These are phyloP conservation scores for Suillus sp. DNA, from an alignment of 768 basidiomycete species.

Conservation along the genomic window DNA sequence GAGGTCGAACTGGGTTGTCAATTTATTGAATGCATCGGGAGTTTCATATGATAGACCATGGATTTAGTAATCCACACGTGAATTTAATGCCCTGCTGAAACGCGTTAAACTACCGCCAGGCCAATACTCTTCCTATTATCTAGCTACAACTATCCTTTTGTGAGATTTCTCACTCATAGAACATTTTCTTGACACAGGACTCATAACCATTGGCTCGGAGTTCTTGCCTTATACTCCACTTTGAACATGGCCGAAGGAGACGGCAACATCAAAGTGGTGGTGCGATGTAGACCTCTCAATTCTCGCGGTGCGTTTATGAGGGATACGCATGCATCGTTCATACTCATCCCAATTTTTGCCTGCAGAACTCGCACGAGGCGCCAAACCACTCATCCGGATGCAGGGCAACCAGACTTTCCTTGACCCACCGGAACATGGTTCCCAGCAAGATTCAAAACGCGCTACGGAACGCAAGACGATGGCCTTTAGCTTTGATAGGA, in stretches of 20 bases:
- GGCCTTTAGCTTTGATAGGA: conserved; percentile 95
- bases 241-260: conserved; percentile 74
- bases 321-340: conserved; percentile 5
- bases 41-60: not conserved
- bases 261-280: conserved; percentile 90
- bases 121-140: conserved; percentile 12
- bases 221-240: conserved; percentile 19
- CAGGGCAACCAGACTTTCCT: conserved; percentile 90
- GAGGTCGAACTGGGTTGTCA: no score
- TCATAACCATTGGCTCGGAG: conserved; percentile 16
- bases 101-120: conserved; percentile 13
- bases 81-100: conserved; percentile 15
- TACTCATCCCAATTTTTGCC: conserved; percentile 13
- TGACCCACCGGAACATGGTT: conserved; percentile 83
- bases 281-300: conserved; percentile 97
- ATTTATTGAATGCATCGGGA: no score
- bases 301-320: conserved; percentile 68
- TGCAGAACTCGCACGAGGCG: conserved; percentile 89
- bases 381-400: conserved; percentile 94
- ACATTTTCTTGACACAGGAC: conserved; percentile 12
- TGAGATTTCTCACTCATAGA: conserved; percentile 9
- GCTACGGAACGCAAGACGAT: conserved; percentile 90
- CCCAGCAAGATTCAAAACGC: conserved; percentile 69
- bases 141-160: conserved; percentile 15
- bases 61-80: not conserved